A percentile compares a stretch with the other conserved stretches of the same genome.
These are phyloP conservation scores for Elsinoe australis DNA, from an alignment of 2,329 filamentous ascomycete genomes.

Conservation along the genomic window DNA sequence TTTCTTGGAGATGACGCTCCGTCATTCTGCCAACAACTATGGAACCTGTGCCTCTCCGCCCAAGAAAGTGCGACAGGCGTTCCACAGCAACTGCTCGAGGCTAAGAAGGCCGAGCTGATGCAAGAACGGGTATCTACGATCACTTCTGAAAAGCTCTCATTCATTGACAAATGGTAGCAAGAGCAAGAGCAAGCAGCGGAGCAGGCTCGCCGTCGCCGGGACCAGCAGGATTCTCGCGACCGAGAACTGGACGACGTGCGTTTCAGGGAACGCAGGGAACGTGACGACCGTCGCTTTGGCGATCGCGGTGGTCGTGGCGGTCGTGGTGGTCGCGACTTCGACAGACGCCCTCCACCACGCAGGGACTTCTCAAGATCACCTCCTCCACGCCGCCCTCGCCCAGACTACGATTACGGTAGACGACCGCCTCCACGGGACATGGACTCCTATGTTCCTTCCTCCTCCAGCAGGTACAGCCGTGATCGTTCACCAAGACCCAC, in stretches of 20 bases:
- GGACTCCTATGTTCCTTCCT: conserved; percentile 51
- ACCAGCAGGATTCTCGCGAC: conserved; percentile 64
- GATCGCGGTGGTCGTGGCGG: conserved; percentile 38
- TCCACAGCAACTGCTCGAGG: conserved; percentile 86
- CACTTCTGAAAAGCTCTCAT: not conserved
- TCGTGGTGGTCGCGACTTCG: conserved; percentile 42
- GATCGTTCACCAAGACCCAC: conserved; percentile 16
- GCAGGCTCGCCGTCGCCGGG: conserved; percentile 61
- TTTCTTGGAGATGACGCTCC: conserved; percentile 91
- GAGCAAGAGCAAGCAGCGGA: conserved; percentile 77
- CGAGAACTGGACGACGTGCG: conserved; percentile 61
- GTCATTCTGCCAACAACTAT: conserved; percentile 85
- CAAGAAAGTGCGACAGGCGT: conserved; percentile 84
- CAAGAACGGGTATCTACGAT: conserved; percentile 69
- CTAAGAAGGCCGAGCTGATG: conserved; percentile 89
- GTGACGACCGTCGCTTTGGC: conserved; percentile 22
- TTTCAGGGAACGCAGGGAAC: conserved; percentile 50
- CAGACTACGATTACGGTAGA: conserved; percentile 39
- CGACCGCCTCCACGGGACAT: conserved; percentile 44
- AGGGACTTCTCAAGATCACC: conserved; percentile 37
- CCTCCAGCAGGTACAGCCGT: conserved; percentile 24
- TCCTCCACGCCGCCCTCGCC: conserved; percentile 43
- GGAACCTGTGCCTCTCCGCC: conserved; percentile 84
- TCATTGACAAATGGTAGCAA: conserved; percentile 1
- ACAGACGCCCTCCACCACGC: conserved; percentile 40